Evolutionary conservation across 331 rosid genomes (phyloP).

Genomic region (Malus hybrid): DNA sequence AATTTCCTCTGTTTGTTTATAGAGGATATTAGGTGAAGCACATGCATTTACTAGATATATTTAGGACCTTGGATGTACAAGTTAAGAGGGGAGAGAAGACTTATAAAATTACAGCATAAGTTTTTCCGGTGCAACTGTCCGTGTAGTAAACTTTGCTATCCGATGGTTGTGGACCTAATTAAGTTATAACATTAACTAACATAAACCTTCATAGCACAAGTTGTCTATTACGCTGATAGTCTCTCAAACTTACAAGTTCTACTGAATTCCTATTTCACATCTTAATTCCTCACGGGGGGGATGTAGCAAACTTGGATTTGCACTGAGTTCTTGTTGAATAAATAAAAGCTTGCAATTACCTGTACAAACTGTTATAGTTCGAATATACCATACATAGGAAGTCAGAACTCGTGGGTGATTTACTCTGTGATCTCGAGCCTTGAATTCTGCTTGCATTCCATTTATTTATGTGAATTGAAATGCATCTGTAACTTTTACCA

Average conservation of each 20-base stretch:
- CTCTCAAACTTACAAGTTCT: background rate
- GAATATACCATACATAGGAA: background rate
- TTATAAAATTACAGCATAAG: too few species aligned
- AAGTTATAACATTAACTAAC: background rate
- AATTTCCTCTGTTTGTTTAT: slow-evolving; percentile 13
- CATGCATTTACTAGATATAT: slow-evolving; percentile 1
- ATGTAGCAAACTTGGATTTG: background rate
- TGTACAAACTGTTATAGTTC: background rate
- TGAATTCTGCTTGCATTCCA: background rate
- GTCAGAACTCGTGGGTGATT: background rate
- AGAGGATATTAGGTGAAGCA: background rate
- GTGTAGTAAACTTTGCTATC: background rate
- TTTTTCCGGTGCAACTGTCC: background rate
- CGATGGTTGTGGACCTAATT: background rate
- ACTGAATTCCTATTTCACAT: background rate
- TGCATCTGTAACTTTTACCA: background rate
- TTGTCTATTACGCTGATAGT: background rate
- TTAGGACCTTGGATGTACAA: slow-evolving; percentile 15
- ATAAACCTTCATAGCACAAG: background rate
- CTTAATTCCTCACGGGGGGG: background rate
- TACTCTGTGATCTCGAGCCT: background rate
- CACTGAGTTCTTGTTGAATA: background rate
- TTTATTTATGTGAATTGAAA: background rate
- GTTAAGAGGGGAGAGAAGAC: slow-evolving; percentile 5
- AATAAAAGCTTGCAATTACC: background rate